Conservation (phyloP, 768 basidiomycete genomes). For the Gloeophyllum trabeum region DNA sequence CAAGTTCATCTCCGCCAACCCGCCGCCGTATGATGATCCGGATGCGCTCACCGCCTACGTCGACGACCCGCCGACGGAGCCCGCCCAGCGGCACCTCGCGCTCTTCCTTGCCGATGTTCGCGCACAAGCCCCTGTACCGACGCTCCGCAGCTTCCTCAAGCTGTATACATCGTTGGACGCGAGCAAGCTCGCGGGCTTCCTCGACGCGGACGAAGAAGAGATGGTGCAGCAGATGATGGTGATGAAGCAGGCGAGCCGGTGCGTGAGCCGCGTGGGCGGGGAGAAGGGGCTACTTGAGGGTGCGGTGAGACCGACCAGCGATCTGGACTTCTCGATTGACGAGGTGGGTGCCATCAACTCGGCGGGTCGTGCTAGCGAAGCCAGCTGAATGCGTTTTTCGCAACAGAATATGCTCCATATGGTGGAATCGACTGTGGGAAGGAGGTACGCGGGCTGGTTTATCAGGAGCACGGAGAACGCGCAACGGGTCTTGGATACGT, state of each 20-base stretch:
- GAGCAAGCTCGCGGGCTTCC: slow-evolving; percentile 83
- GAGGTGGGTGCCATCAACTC: slow-evolving; percentile 43
- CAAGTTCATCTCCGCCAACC: slow-evolving; percentile 91
- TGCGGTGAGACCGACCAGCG: slow-evolving; percentile 79
- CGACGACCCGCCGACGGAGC: slow-evolving; percentile 41
- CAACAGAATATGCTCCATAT: slow-evolving; percentile 92
- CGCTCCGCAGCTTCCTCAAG: slow-evolving; percentile 85
- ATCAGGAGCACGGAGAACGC: slow-evolving; percentile 92
- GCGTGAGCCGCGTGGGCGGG: slow-evolving; percentile 43
- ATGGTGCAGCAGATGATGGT: slow-evolving; percentile 97
- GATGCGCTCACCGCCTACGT: slow-evolving; percentile 36
- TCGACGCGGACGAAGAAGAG: slow-evolving; percentile 87
- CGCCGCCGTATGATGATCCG: slow-evolving; percentile 86
- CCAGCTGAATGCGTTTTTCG: neutral
- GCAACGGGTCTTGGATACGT: slow-evolving; percentile 74
- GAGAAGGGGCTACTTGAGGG: slow-evolving; percentile 66
- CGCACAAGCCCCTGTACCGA: slow-evolving; percentile 69
- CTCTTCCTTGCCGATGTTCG: slow-evolving; percentile 79
- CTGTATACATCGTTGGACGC: slow-evolving; percentile 92
- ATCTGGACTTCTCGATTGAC: slow-evolving; percentile 91
- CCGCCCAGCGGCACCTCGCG: slow-evolving; percentile 73
- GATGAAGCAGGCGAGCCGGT: slow-evolving; percentile 81
- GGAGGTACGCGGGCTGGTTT: slow-evolving; percentile 95
- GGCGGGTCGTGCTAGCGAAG: neutral
- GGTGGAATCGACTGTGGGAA: slow-evolving; percentile 85